phyloP scores from a whole-genome alignment of 1,284 basidiomycete species.

The Trichosporon sp. region DNA sequence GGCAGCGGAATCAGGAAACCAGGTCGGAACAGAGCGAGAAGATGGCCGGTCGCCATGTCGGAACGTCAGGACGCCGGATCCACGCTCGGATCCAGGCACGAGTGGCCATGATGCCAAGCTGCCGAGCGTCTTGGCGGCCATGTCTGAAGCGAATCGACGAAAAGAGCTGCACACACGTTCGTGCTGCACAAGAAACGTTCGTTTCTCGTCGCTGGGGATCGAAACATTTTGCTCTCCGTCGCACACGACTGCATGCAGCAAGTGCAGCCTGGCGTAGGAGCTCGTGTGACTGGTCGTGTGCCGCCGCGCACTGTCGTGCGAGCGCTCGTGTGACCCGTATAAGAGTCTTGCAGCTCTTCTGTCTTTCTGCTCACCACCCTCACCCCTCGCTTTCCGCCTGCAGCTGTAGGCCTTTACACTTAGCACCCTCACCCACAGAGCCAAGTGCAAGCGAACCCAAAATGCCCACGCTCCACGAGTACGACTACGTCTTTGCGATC shows the following conservation, averaged over 20 bases:
- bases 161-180: not conserved
- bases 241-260: not conserved
- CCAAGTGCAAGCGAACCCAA: slow-evolving; percentile 27
- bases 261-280: not conserved
- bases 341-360: not conserved
- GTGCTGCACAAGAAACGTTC: not conserved
- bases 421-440: not conserved
- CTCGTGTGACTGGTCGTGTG: slow-evolving; percentile 5
- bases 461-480: slow-evolving; percentile 54
- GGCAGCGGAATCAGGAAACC: not conserved
- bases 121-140: not conserved
- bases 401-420: not conserved
- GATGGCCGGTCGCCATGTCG: not conserved
- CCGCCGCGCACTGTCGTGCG: not conserved
- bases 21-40: too few species aligned
- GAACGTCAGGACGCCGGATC: not conserved
- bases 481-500: slow-evolving; percentile 52
- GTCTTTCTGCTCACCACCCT: not conserved
- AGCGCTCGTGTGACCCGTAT: not conserved
- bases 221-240: not conserved
- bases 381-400: not conserved
- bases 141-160: not conserved
- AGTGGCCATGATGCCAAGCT: not conserved
- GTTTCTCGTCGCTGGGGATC: not conserved
- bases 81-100: not conserved